phyloP scores from a whole-genome alignment of 306 rosid genomes.

The Cyamopsis tetragonoloba region DNA sequence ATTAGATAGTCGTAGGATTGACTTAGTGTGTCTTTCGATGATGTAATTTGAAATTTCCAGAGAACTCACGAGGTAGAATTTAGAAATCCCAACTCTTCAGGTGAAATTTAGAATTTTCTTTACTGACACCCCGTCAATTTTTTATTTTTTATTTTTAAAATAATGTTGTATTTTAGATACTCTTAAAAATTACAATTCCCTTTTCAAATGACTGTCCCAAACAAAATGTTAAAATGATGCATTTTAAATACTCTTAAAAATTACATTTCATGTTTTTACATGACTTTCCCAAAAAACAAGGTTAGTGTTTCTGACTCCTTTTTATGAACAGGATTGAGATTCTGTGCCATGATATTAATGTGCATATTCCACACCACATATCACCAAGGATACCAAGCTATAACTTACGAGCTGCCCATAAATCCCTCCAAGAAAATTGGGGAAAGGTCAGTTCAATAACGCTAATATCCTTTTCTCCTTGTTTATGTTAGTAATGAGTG shows the following conservation, averaged over 20 bases:
- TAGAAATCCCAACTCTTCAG: no score
- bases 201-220: no score
- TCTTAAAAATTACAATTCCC: no score
- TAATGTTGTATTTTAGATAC: no score
- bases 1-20: not conserved
- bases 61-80: no score
- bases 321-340: constrained; percentile 69
- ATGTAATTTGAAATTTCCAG: no score
- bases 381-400: constrained; percentile 91
- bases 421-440: constrained; percentile 81
- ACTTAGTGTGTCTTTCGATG: not conserved
- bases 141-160: no score
- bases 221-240: no score
- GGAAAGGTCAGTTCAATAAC: constrained; percentile 61
- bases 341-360: constrained; percentile 82
- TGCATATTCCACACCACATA: constrained; percentile 88
- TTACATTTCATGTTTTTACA: not conserved
- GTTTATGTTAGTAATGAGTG: not conserved
- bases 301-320: constrained; percentile 15
- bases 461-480: constrained; percentile 6
- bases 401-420: constrained; percentile 80
- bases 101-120: no score
- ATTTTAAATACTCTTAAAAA: no score
- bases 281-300: no score
- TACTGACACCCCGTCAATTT: no score